Percentiles rank a stretch among this genome's conserved stretches.
Conservation (phyloP, 257 asterid genomes). For the Przewalskia tangutica region DNA sequence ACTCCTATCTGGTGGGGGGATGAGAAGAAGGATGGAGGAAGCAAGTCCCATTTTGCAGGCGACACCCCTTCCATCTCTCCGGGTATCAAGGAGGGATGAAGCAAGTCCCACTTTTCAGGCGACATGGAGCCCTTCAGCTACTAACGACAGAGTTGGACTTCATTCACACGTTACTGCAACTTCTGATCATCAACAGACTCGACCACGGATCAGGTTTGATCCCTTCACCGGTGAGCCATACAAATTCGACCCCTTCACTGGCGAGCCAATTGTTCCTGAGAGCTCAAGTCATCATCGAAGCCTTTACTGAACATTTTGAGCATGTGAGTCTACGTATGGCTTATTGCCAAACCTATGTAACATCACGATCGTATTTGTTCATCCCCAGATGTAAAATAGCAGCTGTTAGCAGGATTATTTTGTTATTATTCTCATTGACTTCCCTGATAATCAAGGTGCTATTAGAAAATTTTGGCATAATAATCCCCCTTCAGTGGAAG, state of each 20-base stretch:
- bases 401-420: neutral
- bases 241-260: slow-evolving; percentile 91
- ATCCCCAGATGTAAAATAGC: neutral
- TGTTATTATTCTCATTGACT: neutral
- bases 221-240: slow-evolving; percentile 86
- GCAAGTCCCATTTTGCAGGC: slow-evolving; percentile 3
- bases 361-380: neutral
- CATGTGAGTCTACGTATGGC: neutral
- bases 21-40: neutral
- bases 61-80: neutral
- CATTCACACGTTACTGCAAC: slow-evolving; percentile 11
- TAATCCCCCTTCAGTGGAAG: neutral
- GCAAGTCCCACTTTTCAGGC: slow-evolving; percentile 17
- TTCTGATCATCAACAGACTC: slow-evolving; percentile 27
- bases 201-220: slow-evolving; percentile 59
- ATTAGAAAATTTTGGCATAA: neutral
- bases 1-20: neutral
- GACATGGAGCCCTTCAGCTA: slow-evolving; percentile 24
- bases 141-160: slow-evolving; percentile 23
- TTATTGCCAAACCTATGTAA: neutral
- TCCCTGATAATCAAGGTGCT: neutral
- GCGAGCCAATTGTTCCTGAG: slow-evolving; percentile 61
- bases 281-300: slow-evolving; percentile 3
- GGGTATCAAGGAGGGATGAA: slow-evolving; percentile 11
- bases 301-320: neutral